A percentile compares a stretch with the other conserved stretches of the same genome.
These are phyloP conservation scores for Hippophae rhamnoides DNA, from an alignment of 306 rosid genomes.

Conservation along the genomic window DNA sequence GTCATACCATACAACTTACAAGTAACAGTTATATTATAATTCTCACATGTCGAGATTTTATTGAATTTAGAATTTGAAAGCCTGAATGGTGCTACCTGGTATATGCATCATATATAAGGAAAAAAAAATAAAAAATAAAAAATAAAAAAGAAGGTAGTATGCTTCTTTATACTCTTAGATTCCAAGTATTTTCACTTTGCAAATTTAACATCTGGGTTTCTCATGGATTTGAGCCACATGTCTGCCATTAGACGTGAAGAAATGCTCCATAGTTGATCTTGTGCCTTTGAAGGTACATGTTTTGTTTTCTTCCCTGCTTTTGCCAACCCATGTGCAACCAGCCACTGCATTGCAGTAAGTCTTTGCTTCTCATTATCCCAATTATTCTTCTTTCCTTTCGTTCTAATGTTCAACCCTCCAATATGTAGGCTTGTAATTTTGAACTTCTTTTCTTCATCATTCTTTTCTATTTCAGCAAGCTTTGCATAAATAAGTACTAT, in stretches of 20 bases:
- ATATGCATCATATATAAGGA: not conserved
- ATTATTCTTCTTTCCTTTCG: slow-evolving; percentile 35
- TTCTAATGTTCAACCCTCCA: slow-evolving; percentile 68
- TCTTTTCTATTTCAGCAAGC: slow-evolving; percentile 1
- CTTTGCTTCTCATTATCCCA: slow-evolving; percentile 75
- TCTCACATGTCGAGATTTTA: not conserved
- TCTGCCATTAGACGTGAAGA: slow-evolving; percentile 84
- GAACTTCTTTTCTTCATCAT: slow-evolving; percentile 46
- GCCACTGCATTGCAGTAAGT: slow-evolving; percentile 89
- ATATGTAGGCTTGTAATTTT: slow-evolving; percentile 58
- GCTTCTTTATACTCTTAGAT: not conserved
- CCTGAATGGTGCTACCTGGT: not conserved
- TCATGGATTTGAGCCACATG: slow-evolving; percentile 91
- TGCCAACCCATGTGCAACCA: slow-evolving; percentile 66
- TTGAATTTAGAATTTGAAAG: not conserved
- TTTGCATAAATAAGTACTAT: slow-evolving; percentile 52
- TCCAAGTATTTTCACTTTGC: slow-evolving; percentile 14
- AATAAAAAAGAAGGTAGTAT: not conserved
- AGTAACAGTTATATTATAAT: too few species aligned
- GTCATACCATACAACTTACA: too few species aligned
- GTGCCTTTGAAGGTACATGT: slow-evolving; percentile 31
- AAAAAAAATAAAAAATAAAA: not conserved
- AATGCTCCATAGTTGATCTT: slow-evolving; percentile 78
- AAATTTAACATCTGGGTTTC: slow-evolving; percentile 84
- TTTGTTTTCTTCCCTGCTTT: slow-evolving; percentile 70